phyloP scores from a whole-genome alignment of 106 monocot genomes.

The Agapanthus africanus region DNA sequence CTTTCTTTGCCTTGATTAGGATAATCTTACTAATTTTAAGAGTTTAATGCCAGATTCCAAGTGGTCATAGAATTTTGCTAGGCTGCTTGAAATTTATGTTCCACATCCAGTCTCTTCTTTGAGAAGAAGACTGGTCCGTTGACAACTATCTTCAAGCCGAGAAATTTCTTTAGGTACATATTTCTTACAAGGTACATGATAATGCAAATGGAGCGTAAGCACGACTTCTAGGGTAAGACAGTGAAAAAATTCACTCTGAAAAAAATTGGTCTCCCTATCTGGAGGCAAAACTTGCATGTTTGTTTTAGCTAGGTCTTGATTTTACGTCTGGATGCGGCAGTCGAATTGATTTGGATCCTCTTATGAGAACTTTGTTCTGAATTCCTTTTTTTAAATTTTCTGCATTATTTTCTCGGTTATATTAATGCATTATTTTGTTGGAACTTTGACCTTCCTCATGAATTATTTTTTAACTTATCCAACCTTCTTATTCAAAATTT shows the following conservation, averaged over 20 bases:
- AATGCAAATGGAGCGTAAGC: background rate
- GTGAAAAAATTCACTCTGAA: too few relatives aligned
- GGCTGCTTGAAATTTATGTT: background rate
- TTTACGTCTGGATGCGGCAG: background rate
- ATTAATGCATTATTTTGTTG: background rate
- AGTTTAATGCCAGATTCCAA: background rate
- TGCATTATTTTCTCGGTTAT: background rate
- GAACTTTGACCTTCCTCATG: background rate
- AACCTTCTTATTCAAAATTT: background rate
- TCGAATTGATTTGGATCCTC: background rate
- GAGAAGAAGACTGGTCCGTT: background rate
- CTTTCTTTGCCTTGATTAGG: background rate
- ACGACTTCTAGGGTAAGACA: background rate
- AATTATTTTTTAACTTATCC: background rate
- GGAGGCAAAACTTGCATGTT: too few relatives aligned
- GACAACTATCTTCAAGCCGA: background rate
- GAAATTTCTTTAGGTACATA: background rate
- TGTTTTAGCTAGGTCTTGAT: background rate
- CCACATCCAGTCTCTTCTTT: background rate
- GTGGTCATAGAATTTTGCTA: background rate
- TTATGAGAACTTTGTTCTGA: background rate
- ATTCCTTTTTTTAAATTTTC: background rate
- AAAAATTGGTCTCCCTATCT: too few relatives aligned
- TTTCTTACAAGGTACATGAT: background rate
- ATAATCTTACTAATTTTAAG: background rate